Conservation (phyloP, 83 land plant genomes). For the Larix sibirica region DNA sequence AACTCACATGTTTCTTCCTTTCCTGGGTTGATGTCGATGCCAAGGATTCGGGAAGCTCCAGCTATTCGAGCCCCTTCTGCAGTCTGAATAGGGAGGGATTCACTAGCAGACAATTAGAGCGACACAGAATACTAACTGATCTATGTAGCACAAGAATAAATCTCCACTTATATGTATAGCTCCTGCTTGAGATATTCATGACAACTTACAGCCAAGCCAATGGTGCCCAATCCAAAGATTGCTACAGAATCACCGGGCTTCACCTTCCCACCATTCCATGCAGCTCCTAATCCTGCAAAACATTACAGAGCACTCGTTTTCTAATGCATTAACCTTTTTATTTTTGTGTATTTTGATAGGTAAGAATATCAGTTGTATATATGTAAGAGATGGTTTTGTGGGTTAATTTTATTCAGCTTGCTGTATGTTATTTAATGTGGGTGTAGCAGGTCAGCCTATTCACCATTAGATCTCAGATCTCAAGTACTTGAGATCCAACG, state of each 20-base stretch:
- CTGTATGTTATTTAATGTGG: too few species aligned
- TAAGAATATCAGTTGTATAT: background rate
- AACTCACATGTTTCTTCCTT: slow-evolving; percentile 32
- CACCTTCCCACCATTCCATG: slow-evolving; percentile 79
- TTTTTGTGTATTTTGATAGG: background rate
- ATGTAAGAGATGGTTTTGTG: background rate
- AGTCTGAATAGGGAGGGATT: slow-evolving; percentile 45
- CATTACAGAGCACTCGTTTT: background rate
- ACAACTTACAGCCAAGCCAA: slow-evolving; percentile 75
- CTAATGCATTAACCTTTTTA: background rate
- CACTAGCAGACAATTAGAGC: background rate
- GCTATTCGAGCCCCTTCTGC: slow-evolving; percentile 73
- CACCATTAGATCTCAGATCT: too few species aligned
- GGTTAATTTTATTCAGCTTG: too few species aligned
- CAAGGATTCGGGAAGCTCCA: slow-evolving; percentile 82
- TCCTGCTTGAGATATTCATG: background rate
- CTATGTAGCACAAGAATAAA: too few species aligned
- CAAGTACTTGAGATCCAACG: too few species aligned
- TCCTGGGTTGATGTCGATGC: slow-evolving; percentile 63
- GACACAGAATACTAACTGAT: background rate
- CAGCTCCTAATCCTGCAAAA: slow-evolving; percentile 74
- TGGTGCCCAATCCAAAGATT: slow-evolving; percentile 78
- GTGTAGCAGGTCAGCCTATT: too few species aligned
- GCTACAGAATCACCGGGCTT: slow-evolving; percentile 68
- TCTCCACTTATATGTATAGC: too few species aligned